Percentiles rank a stretch among this genome's conserved stretches.
These are phyloP conservation scores for Tricholoma hemisulphureum DNA, from an alignment of 768 basidiomycete genomes.

Conservation along the genomic window DNA sequence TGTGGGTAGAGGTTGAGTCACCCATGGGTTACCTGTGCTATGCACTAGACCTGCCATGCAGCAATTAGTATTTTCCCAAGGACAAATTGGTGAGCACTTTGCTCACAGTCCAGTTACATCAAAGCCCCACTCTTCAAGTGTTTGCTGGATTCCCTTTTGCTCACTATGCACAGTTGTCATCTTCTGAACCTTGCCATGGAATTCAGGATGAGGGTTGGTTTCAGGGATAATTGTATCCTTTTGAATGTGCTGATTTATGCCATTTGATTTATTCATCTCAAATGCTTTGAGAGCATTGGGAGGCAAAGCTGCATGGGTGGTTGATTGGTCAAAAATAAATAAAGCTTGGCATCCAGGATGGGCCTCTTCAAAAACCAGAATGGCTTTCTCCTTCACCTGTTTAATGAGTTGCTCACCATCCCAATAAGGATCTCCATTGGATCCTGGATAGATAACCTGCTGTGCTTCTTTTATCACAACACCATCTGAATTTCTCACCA, in stretches of 20 bases:
- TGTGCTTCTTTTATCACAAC: slow-evolving; percentile 24
- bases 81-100: background rate
- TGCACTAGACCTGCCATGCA: background rate
- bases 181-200: background rate
- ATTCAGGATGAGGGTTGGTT: slow-evolving; percentile 8
- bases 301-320: slow-evolving; percentile 22
- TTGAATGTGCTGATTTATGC: slow-evolving; percentile 22
- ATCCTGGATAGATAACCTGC: slow-evolving; percentile 30
- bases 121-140: slow-evolving; percentile 1
- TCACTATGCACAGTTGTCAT: background rate
- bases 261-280: slow-evolving; percentile 23
- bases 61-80: background rate
- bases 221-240: slow-evolving; percentile 20
- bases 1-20: no score
- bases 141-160: slow-evolving; percentile 1
- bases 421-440: slow-evolving; percentile 36
- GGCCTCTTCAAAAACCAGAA: slow-evolving; percentile 27
- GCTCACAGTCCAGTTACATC: background rate
- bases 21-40: no score
- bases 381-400: slow-evolving; percentile 24
- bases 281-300: slow-evolving; percentile 21
- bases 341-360: slow-evolving; percentile 21
- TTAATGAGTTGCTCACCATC: slow-evolving; percentile 28
- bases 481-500: slow-evolving; percentile 14
- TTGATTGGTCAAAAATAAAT: no score